Conservation (phyloP, 306 rosid genomes). For the Prosopis cineraria region DNA sequence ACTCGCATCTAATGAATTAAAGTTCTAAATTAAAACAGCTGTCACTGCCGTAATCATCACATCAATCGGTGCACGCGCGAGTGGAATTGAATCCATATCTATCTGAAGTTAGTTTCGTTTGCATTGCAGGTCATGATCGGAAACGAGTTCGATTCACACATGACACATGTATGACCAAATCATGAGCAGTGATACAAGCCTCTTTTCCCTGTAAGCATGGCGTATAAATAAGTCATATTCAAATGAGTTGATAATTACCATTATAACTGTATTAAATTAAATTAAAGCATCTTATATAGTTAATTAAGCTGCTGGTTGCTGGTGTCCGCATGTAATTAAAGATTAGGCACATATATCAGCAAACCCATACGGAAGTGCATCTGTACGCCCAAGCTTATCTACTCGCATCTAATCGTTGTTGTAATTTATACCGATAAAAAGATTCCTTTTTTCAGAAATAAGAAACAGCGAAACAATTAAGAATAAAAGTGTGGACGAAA, state of each 20-base stretch:
- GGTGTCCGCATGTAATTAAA: not conserved
- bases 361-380: constrained; percentile 30
- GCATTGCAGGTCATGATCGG: not conserved
- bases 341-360: constrained; percentile 13
- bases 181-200: not conserved
- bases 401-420: constrained; percentile 19
- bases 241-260: constrained; percentile 16
- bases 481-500: not conserved
- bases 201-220: not conserved
- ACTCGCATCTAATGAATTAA: too few relatives aligned
- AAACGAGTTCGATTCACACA: constrained; percentile 32
- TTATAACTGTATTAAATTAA: not conserved
- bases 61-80: constrained; percentile 29
- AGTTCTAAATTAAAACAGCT: too few relatives aligned
- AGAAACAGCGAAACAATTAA: not conserved
- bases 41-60: constrained; percentile 24
- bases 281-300: constrained; percentile 21
- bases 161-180: constrained; percentile 3
- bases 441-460: not conserved
- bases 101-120: not conserved
- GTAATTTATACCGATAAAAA: not conserved
- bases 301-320: constrained; percentile 17
- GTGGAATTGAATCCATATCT: constrained; percentile 7
- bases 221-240: constrained; percentile 16
- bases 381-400: constrained; percentile 16